Percentiles rank a stretch among this genome's conserved stretches.
phyloP scores from a whole-genome alignment of 805 yeast species.

The Yarrowia deformans region DNA sequence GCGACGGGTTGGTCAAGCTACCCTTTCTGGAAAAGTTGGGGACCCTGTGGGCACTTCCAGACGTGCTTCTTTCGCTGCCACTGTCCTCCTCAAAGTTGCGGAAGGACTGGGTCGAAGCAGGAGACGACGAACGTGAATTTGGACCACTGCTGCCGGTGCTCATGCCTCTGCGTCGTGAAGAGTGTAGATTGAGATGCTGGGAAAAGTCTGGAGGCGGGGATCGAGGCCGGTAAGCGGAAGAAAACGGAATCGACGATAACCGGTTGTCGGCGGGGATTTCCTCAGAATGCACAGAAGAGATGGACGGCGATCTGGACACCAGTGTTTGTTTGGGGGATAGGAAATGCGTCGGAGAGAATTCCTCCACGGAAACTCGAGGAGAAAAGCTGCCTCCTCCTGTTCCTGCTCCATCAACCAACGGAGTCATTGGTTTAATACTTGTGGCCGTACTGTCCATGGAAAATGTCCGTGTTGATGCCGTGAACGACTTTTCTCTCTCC shows the following conservation, averaged over 20 bases:
- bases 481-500: conserved; percentile 10
- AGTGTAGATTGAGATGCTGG: conserved; percentile 21
- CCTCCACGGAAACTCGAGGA: background rate
- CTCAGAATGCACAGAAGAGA: conserved; percentile 12
- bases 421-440: conserved; percentile 26
- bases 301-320: conserved; percentile 9
- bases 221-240: conserved; percentile 23
- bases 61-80: conserved; percentile 6
- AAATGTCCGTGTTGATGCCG: background rate
- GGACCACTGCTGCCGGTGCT: conserved; percentile 17
- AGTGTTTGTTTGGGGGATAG: conserved; percentile 13
- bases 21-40: conserved; percentile 34
- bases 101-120: conserved; percentile 14
- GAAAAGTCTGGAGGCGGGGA: conserved; percentile 26
- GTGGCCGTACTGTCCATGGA: conserved; percentile 16
- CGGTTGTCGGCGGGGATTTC: background rate
- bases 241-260: conserved; percentile 8
- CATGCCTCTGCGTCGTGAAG: conserved; percentile 21
- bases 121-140: conserved; percentile 30
- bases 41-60: background rate
- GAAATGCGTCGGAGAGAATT: background rate
- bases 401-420: background rate
- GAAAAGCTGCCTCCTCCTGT: background rate
- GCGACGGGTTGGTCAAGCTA: conserved; percentile 5
- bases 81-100: conserved; percentile 25